Percentiles rank a stretch among this genome's conserved stretches.
Conservation (phyloP, 2,329 filamentous ascomycete genomes). For the Cladosporium velox region DNA sequence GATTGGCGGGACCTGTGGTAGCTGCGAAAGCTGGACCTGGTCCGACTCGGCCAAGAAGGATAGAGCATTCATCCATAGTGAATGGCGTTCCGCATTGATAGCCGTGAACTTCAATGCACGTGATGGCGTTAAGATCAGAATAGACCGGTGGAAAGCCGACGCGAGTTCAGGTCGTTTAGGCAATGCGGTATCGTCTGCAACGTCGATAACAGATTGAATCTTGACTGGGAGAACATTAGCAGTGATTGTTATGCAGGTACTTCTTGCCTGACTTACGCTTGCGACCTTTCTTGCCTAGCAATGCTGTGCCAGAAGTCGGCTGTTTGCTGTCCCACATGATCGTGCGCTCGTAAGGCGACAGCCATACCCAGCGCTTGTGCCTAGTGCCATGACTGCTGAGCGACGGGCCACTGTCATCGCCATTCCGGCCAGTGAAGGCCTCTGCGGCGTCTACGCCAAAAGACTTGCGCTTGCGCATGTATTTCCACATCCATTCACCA, state of each 20-base stretch:
- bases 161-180: conserved; percentile 60
- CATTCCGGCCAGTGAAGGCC: conserved; percentile 55
- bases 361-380: conserved; percentile 98
- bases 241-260: not conserved
- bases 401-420: conserved; percentile 60
- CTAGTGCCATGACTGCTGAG: conserved; percentile 66
- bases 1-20: conserved; percentile 37
- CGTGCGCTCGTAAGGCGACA: conserved; percentile 91
- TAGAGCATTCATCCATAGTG: conserved; percentile 89
- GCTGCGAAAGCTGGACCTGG: conserved; percentile 44
- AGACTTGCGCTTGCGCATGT: conserved; percentile 82
- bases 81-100: conserved; percentile 78
- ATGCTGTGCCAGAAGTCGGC: conserved; percentile 78
- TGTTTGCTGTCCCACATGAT: conserved; percentile 99
- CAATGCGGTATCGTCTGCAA: conserved; percentile 86
- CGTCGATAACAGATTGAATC: conserved; percentile 95
- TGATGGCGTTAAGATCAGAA: conserved; percentile 89
- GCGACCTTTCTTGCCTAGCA: conserved; percentile 91
- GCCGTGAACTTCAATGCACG: conserved; percentile 95
- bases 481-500: conserved; percentile 95
- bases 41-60: conserved; percentile 93
- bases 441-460: conserved; percentile 69
- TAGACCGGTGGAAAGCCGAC: conserved; percentile 79
- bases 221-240: conserved; percentile 62
- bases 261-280: conserved; percentile 69